These are phyloP conservation scores for Fonsecaea multimorphosa DNA, from an alignment of 2,329 filamentous ascomycete genomes.

Conservation along the genomic window DNA sequence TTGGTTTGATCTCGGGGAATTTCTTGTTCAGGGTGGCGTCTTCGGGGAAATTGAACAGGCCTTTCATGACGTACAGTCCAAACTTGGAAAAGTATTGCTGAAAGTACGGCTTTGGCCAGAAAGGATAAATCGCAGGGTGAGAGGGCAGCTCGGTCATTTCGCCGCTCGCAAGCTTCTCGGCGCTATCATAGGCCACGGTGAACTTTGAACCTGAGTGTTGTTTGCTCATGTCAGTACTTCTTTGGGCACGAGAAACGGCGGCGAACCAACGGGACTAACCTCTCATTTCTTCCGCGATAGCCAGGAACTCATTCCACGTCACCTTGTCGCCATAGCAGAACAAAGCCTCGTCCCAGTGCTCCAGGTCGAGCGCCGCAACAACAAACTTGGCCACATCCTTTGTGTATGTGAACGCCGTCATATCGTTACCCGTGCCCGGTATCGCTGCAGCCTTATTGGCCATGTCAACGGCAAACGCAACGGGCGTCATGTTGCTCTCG, in stretches of 20 bases:
- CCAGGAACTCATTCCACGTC: conserved; percentile 55
- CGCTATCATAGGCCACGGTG: conserved; percentile 44
- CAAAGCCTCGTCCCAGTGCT: conserved; percentile 52
- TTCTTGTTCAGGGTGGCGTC: conserved; percentile 34
- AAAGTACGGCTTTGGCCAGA: conserved; percentile 39
- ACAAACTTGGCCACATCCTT: conserved; percentile 58
- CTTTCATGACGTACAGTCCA: conserved; percentile 29
- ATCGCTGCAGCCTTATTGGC: conserved; percentile 54
- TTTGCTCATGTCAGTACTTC: background rate
- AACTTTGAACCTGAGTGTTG: conserved; percentile 44
- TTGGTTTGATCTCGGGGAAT: conserved; percentile 39
- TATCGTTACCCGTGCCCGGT: conserved; percentile 56
- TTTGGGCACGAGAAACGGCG: background rate
- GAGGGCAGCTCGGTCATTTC: conserved; percentile 45
- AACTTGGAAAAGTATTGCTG: conserved; percentile 37
- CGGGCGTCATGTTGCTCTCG: conserved; percentile 49
- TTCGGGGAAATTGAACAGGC: conserved; percentile 33
- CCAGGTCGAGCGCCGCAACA: conserved; percentile 49
- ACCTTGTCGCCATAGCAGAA: conserved; percentile 48
- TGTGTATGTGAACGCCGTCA: conserved; percentile 57
- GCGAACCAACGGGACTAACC: conserved; percentile 43
- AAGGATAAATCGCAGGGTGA: conserved; percentile 37
- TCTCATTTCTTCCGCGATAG: conserved; percentile 50
- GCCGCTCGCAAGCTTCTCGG: conserved; percentile 45
- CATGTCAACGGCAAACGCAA: conserved; percentile 55